Base-by-base conservation (phyloP, 2,329 filamentous ascomycete genomes). In the Fusarium denticulatum region DNA sequence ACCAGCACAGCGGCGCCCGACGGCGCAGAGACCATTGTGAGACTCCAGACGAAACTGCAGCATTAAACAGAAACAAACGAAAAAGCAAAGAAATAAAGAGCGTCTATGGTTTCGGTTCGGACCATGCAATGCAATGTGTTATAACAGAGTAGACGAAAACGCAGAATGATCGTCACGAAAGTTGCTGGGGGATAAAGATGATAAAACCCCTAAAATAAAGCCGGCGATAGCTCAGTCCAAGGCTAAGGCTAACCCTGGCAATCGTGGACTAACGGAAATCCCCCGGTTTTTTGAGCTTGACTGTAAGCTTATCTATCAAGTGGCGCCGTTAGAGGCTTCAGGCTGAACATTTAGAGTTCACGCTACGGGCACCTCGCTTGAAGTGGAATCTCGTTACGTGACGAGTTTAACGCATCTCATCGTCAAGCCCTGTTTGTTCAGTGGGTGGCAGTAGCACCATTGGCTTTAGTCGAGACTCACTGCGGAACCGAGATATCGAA, bases 1-100 rank as follows among this genome's bases (percentile, higher is more conserved):
- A 69, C 66, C 43, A 69, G 43, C n/a, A 69, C 66, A 20, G 66
- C 43, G 24, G 57, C 66, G 36, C 43, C 66, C 20, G 64, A 69
- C 15, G 66, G 66, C 50, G 66, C 64, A 13, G 57, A 20, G n/a
- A 45, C 24, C 66, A 69, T 69, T 18, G 22, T 55, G 22, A 52
- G 16, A 28, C 24, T n/a, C 14, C 15, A 55, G n/a, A 28, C 12
- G 12, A 15, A 36, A 39, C 37, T 13, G 47, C n/a, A 37, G 26
- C 40, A 67, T 61, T 15, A 47, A 37, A 40, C 4, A 34, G n/a
- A 20, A 22, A 34, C 18, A 13, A 37, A 18, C 5, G 9, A 46
- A 46, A 46, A 18, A 40, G 15, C 5, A 30, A 43, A 13, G 15
- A 37, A 20, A 15, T 34, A 49, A 28, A n/a, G 28, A 26, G 20